phyloP scores from a whole-genome alignment of 495 filamentous ascomycete genomes.

The Lophiotrema nucula region DNA sequence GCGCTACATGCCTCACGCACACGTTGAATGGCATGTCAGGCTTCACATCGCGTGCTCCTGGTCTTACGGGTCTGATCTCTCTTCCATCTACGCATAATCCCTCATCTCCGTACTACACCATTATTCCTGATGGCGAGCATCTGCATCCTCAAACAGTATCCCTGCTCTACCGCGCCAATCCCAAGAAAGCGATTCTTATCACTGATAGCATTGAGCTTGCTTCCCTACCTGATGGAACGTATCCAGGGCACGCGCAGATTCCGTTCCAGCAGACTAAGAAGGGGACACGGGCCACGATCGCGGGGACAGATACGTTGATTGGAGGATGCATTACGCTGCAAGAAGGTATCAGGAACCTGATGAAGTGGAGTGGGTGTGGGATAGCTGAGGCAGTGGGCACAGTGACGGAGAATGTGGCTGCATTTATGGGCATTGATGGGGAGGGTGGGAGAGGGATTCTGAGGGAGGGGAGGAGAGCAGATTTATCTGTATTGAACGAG shows the following conservation, averaged over 20 bases:
- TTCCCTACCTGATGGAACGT: conserved; percentile 56
- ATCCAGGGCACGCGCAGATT: conserved; percentile 50
- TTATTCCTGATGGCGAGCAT: conserved; percentile 65
- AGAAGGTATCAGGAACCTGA: conserved; percentile 48
- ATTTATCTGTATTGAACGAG: conserved; percentile 49
- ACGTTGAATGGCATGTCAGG: conserved; percentile 45
- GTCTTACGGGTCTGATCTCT: conserved; percentile 40
- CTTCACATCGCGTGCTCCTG: conserved; percentile 41
- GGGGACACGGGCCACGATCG: conserved; percentile 45
- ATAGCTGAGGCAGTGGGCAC: conserved; percentile 48
- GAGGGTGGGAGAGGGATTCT: conserved; percentile 40
- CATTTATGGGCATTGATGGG: conserved; percentile 44
- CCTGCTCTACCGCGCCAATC: conserved; percentile 59
- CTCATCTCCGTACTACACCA: conserved; percentile 55
- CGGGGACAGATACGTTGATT: conserved; percentile 43
- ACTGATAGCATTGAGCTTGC: conserved; percentile 61
- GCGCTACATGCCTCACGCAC: conserved; percentile 44
- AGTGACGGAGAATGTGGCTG: conserved; percentile 50
- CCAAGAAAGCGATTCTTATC: conserved; percentile 56
- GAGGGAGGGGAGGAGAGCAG: conserved; percentile 46
- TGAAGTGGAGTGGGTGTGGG: conserved; percentile 45
- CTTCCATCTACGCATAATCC: conserved; percentile 24
- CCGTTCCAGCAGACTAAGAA: conserved; percentile 43
- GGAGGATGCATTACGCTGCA: conserved; percentile 47
- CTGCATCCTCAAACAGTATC: conserved; percentile 60